Percentiles rank a stretch among this genome's conserved stretches.
Conservation (phyloP, 805 yeast species). For the Pichia heedii region DNA sequence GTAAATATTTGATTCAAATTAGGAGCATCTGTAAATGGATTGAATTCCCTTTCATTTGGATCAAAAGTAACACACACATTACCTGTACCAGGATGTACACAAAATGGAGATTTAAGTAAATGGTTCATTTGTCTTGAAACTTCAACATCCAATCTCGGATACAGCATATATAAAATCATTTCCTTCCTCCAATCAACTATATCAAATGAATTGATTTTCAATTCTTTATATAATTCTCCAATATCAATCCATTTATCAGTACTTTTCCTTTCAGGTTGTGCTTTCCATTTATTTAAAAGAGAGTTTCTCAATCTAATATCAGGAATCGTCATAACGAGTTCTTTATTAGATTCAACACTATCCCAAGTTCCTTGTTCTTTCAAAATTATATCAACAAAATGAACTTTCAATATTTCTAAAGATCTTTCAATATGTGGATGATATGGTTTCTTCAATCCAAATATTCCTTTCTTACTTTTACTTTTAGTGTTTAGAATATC, state of each 20-base stretch:
- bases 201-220: constrained; percentile 30
- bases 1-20: constrained; percentile 53
- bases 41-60: constrained; percentile 45
- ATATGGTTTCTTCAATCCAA: constrained; percentile 63
- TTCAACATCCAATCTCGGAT: constrained; percentile 89
- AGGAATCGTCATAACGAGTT: constrained; percentile 53
- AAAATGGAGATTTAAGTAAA: constrained; percentile 90
- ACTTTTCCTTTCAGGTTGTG: constrained; percentile 43
- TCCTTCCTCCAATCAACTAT: constrained; percentile 68
- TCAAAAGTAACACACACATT: constrained; percentile 88
- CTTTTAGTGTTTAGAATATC: constrained; percentile 57
- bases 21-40: constrained; percentile 70
- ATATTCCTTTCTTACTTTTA: constrained; percentile 36
- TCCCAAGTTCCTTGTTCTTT: constrained; percentile 87
- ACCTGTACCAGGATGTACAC: constrained; percentile 94
- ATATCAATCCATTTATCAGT: constrained; percentile 74
- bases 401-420: constrained; percentile 51
- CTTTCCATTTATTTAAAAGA: constrained; percentile 51
- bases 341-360: constrained; percentile 41
- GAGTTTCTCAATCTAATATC: constrained; percentile 48
- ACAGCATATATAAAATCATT: constrained; percentile 66
- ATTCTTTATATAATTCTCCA: constrained; percentile 38
- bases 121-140: constrained; percentile 87
- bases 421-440: constrained; percentile 85
- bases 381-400: constrained; percentile 58